These are phyloP conservation scores for Nyctanthes arbortristis DNA, from an alignment of 257 asterid species.

Conservation along the genomic window DNA sequence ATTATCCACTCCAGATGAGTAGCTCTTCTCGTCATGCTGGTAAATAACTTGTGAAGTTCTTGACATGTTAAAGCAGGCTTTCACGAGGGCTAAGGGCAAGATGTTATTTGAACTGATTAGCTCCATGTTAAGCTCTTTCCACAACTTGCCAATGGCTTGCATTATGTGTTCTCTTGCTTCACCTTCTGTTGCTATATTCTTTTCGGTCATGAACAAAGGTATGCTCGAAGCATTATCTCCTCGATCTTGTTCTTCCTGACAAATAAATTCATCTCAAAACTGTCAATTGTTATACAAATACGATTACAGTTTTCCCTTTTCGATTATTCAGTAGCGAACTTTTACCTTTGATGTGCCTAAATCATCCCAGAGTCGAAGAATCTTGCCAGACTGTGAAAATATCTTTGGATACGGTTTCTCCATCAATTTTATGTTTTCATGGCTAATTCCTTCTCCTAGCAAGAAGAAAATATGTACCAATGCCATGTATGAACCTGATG, in stretches of 20 bases:
- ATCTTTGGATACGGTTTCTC: slow-evolving; percentile 24
- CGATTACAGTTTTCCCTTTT: background rate
- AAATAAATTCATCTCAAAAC: background rate
- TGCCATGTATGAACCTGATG: slow-evolving; percentile 34
- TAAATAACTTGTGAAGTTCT: slow-evolving; percentile 18
- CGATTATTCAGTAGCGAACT: no score
- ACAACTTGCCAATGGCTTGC: slow-evolving; percentile 5
- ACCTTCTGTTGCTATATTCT: background rate
- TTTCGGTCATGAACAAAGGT: slow-evolving; percentile 12
- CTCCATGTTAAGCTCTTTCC: slow-evolving; percentile 20
- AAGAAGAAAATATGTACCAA: slow-evolving; percentile 31
- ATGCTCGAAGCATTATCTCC: slow-evolving; percentile 27
- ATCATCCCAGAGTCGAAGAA: slow-evolving; percentile 37
- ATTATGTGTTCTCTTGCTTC: slow-evolving; percentile 15
- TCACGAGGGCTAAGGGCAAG: slow-evolving; percentile 13
- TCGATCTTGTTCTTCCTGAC: slow-evolving; percentile 21
- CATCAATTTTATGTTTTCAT: slow-evolving; percentile 13
- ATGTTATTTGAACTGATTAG: background rate
- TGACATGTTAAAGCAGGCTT: slow-evolving; percentile 17
- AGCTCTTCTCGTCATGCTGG: slow-evolving; percentile 23
- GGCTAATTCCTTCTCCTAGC: slow-evolving; percentile 21
- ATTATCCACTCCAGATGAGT: slow-evolving; percentile 7
- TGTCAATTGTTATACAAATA: background rate
- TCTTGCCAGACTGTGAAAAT: slow-evolving; percentile 25
- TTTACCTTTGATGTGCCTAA: slow-evolving; percentile 29